phyloP scores from a whole-genome alignment of 2,329 filamentous ascomycete species.

The Penicillium sp. region DNA sequence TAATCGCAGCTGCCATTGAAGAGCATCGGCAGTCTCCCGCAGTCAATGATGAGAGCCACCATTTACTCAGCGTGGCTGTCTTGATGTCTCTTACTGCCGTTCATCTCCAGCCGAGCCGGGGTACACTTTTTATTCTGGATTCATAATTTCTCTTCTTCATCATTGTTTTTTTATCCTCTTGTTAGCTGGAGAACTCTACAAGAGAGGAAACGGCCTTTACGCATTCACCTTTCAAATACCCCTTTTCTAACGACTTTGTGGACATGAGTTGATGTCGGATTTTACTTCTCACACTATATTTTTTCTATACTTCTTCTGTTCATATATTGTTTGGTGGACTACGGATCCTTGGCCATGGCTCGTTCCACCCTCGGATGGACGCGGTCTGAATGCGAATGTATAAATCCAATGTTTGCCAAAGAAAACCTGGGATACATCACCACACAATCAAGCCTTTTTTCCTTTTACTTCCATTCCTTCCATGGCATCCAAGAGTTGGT shows the following conservation, averaged over 20 bases:
- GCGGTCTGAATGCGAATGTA: neutral
- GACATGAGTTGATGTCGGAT: constrained; percentile 33
- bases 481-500: neutral
- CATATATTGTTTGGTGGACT: constrained; percentile 17
- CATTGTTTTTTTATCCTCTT: constrained; percentile 18
- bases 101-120: constrained; percentile 23
- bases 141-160: constrained; percentile 18
- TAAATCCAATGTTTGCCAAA: constrained; percentile 1
- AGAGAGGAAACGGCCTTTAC: constrained; percentile 23
- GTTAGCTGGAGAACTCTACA: constrained; percentile 21
- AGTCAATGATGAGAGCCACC: neutral
- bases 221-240: constrained; percentile 29
- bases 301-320: constrained; percentile 22
- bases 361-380: constrained; percentile 1
- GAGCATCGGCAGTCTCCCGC: neutral
- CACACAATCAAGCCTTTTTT: constrained; percentile 13
- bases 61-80: neutral
- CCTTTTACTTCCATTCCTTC: neutral
- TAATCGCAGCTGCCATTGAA: constrained; percentile 21
- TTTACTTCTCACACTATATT: constrained; percentile 19
- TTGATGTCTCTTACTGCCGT: constrained; percentile 13
- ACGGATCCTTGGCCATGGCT: neutral
- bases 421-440: neutral
- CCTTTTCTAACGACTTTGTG: constrained; percentile 28
- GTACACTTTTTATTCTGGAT: constrained; percentile 14